Base-by-base conservation (phyloP, 2,329 filamentous ascomycete species). In the Tolypocladium capitatum region DNA sequence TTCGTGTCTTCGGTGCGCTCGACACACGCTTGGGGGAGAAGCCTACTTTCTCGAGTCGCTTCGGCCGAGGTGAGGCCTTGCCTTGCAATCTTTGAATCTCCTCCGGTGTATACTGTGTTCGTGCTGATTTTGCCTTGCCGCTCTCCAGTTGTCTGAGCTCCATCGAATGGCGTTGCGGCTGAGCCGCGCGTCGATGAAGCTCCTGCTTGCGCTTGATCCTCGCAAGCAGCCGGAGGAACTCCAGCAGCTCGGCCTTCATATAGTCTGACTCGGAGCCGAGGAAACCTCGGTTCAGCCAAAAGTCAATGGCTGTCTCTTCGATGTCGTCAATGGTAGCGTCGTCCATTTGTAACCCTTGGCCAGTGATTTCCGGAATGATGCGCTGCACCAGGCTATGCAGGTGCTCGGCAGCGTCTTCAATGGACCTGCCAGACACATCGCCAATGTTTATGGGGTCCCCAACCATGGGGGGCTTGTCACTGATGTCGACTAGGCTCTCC, bases 251-350 rank as follows among this genome's bases (percentile, higher is more conserved):
- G 0, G 55, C 45, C 24, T 54, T 58, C 24, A 62, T 48, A 6
- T 55, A 51, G 11, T 59, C 54, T 3, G 44, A 46, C 7, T 59
- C 49, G 9, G 46, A 52, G 5, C 52, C 48, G n/a, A 63, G 50
- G 16, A 56, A 56, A 0, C 59, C 59, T 13, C 56, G 50, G 4
- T 49, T 32, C 7, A 56, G 46, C 60, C 59, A 63, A 20, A 53
- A 49, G 1, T 58, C 53, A 11, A 62, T 50, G 3, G 58, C 52
- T 0, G 52, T 53, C 6, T 62, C 56, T 20, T 60, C 53, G 9
- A 64, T 55, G 2, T 54, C 58, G 4, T 54, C 45, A 21, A 53
- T 34, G 1, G 41, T 43, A 14, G 53, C 46, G 5, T 53, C 50
- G 4, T 47, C 46, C 4, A 54, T 13, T 24, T 38, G 8, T 0